These are phyloP conservation scores for Cercophora samala DNA, from an alignment of 495 filamentous ascomycete genomes.

Conservation along the genomic window DNA sequence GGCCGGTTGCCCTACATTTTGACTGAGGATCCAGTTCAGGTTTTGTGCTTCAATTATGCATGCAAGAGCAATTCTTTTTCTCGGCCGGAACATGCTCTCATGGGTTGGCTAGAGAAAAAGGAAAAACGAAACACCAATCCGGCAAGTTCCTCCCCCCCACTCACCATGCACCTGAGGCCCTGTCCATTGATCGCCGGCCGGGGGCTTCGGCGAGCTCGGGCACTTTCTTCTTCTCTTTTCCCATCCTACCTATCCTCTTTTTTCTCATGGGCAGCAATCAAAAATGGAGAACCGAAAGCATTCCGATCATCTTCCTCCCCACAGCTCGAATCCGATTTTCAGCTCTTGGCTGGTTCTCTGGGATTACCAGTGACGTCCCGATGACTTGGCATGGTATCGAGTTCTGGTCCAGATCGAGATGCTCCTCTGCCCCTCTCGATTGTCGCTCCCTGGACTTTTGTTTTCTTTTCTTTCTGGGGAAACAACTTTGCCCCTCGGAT, in stretches of 20 bases:
- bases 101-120: background rate
- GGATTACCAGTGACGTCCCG: background rate
- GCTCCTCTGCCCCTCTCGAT: conserved; percentile 5
- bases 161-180: background rate
- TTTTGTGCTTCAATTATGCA: conserved; percentile 6
- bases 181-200: background rate
- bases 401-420: background rate
- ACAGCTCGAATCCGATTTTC: background rate
- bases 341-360: background rate
- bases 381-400: background rate
- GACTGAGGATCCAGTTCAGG: background rate
- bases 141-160: background rate
- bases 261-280: background rate
- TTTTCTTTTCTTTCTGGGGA: background rate
- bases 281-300: background rate
- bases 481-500: background rate
- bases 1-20: background rate
- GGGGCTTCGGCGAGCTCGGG: background rate
- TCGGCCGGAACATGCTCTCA: conserved; percentile 1
- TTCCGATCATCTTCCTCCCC: background rate
- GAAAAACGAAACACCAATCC: conserved; percentile 3
- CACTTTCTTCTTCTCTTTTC: background rate
- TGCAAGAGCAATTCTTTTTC: background rate
- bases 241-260: too few relatives aligned
- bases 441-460: background rate